A percentile compares a stretch with the other conserved stretches of the same genome.
phyloP scores from a whole-genome alignment of 2,329 filamentous ascomycete species.

The Lasiodiplodia hormozganensis region DNA sequence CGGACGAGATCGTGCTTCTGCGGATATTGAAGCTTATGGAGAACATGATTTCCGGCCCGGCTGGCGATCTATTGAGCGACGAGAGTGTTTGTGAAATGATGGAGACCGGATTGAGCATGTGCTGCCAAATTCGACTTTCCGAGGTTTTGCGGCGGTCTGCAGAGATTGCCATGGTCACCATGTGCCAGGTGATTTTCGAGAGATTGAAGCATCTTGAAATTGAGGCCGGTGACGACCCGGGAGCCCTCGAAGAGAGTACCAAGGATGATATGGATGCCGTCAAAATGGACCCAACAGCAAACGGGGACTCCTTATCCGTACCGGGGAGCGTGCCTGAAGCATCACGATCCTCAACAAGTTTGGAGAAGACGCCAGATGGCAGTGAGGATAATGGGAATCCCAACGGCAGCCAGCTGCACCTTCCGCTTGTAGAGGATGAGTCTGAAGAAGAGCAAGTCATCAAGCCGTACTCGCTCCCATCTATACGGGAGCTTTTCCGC shows the following conservation, averaged over 20 bases:
- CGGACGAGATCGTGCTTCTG: slow-evolving; percentile 92
- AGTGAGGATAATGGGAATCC: slow-evolving; percentile 46
- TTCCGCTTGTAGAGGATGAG: slow-evolving; percentile 48
- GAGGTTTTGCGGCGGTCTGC: slow-evolving; percentile 89
- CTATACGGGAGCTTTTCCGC: slow-evolving; percentile 91
- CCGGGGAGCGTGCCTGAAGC: slow-evolving; percentile 44
- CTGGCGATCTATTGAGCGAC: slow-evolving; percentile 91
- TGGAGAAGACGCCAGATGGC: slow-evolving; percentile 45
- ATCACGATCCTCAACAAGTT: slow-evolving; percentile 40
- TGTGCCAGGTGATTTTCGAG: slow-evolving; percentile 99
- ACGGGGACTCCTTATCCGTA: slow-evolving; percentile 62
- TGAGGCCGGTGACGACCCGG: slow-evolving; percentile 71
- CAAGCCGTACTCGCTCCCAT: slow-evolving; percentile 90
- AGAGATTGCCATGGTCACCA: slow-evolving; percentile 96
- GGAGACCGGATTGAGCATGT: slow-evolving; percentile 96
- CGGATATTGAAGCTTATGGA: slow-evolving; percentile 98
- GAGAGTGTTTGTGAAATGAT: slow-evolving; percentile 99
- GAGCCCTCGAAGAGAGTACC: slow-evolving; percentile 69
- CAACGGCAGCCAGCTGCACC: slow-evolving; percentile 53
- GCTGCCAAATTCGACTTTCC: slow-evolving; percentile 89
- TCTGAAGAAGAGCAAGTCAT: slow-evolving; percentile 62
- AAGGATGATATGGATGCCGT: slow-evolving; percentile 75
- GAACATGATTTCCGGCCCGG: slow-evolving; percentile 92
- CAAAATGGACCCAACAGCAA: slow-evolving; percentile 82
- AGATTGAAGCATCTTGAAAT: slow-evolving; percentile 86